A percentile compares a stretch with the other conserved stretches of the same genome.
These are phyloP conservation scores for Plenodomus lindquistii DNA, from an alignment of 2,329 filamentous ascomycete species.

Conservation along the genomic window DNA sequence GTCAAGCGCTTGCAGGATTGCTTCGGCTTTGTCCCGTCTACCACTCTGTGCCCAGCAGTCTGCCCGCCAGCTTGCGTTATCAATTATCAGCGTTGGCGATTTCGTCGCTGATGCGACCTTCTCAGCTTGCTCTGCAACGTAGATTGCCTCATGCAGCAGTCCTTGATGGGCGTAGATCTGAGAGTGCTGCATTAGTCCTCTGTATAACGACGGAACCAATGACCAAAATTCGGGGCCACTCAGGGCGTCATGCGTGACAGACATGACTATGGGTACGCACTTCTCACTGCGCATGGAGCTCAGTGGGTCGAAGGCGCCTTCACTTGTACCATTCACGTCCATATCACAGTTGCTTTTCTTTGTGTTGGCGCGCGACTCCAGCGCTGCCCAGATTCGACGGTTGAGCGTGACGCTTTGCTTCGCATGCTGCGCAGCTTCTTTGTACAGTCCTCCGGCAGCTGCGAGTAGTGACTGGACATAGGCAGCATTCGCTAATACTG, in stretches of 20 bases:
- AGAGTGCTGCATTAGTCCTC: constrained; percentile 73
- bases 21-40: constrained; percentile 52
- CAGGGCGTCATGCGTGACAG: constrained; percentile 50
- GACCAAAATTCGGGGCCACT: constrained; percentile 77
- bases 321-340: constrained; percentile 14
- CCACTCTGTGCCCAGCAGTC: constrained; percentile 57
- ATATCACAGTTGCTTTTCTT: constrained; percentile 20
- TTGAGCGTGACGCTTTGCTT: constrained; percentile 55
- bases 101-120: constrained; percentile 73
- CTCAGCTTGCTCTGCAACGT: constrained; percentile 82
- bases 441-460: constrained; percentile 57
- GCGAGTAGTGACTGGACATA: constrained; percentile 68
- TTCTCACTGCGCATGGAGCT: constrained; percentile 36
- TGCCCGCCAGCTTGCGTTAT: constrained; percentile 50
- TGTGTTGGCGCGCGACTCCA: constrained; percentile 48
- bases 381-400: constrained; percentile 55
- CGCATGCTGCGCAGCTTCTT: constrained; percentile 53
- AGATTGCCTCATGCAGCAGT: constrained; percentile 83
- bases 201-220: constrained; percentile 73
- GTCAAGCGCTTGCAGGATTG: constrained; percentile 59
- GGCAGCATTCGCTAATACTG: constrained; percentile 62
- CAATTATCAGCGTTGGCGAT: constrained; percentile 59
- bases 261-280: constrained; percentile 41
- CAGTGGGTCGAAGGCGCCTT: constrained; percentile 28
- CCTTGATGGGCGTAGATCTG: constrained; percentile 81